A percentile compares a stretch with the other conserved stretches of the same genome.
phyloP scores from a whole-genome alignment of 2,329 filamentous ascomycete species.

The Teratosphaeria pseudoeucalypti region DNA sequence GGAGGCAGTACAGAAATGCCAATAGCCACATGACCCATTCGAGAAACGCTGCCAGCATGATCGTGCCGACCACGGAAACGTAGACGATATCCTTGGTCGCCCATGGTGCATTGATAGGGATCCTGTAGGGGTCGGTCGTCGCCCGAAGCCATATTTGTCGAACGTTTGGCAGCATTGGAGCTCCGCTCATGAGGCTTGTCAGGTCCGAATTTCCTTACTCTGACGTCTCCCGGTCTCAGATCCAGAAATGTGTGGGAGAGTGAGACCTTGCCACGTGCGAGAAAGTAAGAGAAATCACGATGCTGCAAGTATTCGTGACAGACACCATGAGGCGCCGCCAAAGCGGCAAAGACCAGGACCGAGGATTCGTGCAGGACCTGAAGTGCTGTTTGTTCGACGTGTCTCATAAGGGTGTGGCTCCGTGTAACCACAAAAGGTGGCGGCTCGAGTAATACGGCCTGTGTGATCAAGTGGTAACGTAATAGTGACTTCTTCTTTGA shows the following conservation, averaged over 20 bases:
- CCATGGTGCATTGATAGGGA: constrained; percentile 11
- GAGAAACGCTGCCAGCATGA: constrained; percentile 75
- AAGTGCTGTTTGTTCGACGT: neutral
- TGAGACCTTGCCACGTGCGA: neutral
- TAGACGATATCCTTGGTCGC: constrained; percentile 61
- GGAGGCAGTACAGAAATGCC: constrained; percentile 85
- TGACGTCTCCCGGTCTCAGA: neutral
- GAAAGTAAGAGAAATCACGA: neutral
- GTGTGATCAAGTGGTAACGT: neutral
- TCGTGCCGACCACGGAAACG: constrained; percentile 63
- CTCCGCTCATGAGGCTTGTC: neutral
- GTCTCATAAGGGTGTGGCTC: neutral
- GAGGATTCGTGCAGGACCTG: neutral
- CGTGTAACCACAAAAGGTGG: neutral
- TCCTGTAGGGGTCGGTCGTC: neutral
- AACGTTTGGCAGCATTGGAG: neutral
- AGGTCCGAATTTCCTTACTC: neutral
- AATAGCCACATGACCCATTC: constrained; percentile 94
- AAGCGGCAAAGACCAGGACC: neutral
- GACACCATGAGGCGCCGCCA: neutral
- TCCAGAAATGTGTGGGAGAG: neutral
- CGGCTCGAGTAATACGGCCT: neutral
- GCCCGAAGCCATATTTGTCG: neutral
- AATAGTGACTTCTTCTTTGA: neutral
- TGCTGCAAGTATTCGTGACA: neutral